Evolutionary conservation across 805 yeast genomes (phyloP).

Genomic region (Candida glaebosa): DNA sequence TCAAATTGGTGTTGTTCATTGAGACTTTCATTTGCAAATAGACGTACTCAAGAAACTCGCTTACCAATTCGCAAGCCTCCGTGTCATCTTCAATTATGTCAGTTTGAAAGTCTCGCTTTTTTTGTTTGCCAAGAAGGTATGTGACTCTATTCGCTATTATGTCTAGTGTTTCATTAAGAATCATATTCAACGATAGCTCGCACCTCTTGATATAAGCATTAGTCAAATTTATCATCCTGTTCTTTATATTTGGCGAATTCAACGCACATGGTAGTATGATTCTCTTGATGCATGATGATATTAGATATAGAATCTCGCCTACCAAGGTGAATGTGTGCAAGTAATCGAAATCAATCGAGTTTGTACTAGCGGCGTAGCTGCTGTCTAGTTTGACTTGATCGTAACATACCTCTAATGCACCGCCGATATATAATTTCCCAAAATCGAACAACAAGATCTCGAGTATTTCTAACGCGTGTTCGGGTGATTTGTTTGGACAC

Average conservation of each 20-base stretch:
- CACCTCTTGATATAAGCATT: slow-evolving; percentile 58
- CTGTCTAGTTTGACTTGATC: slow-evolving; percentile 37
- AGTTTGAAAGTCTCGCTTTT: slow-evolving; percentile 63
- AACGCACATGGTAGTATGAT: slow-evolving; percentile 73
- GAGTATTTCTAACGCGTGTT: slow-evolving; percentile 60
- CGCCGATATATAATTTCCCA: slow-evolving; percentile 71
- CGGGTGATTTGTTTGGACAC: slow-evolving; percentile 58
- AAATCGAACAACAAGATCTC: slow-evolving; percentile 65
- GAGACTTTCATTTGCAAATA: slow-evolving; percentile 36
- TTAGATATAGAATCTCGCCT: slow-evolving; percentile 58
- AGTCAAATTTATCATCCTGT: slow-evolving; percentile 56
- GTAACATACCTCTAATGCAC: slow-evolving; percentile 70
- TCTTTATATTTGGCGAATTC: slow-evolving; percentile 54
- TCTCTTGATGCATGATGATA: slow-evolving; percentile 71
- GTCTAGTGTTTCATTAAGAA: slow-evolving; percentile 57
- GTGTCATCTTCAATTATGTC: slow-evolving; percentile 59
- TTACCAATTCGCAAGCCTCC: slow-evolving; percentile 61
- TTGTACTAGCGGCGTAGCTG: slow-evolving; percentile 21
- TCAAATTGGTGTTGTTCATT: slow-evolving; percentile 43
- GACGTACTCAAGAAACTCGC: slow-evolving; percentile 46
- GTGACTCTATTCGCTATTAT: slow-evolving; percentile 50
- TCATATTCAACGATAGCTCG: slow-evolving; percentile 63
- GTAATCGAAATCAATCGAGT: slow-evolving; percentile 38
- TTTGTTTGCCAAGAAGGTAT: slow-evolving; percentile 55
- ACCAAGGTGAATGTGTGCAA: slow-evolving; percentile 49